These are phyloP conservation scores for Zopfia rhizophila DNA, from an alignment of 2,329 filamentous ascomycete genomes.

Conservation along the genomic window DNA sequence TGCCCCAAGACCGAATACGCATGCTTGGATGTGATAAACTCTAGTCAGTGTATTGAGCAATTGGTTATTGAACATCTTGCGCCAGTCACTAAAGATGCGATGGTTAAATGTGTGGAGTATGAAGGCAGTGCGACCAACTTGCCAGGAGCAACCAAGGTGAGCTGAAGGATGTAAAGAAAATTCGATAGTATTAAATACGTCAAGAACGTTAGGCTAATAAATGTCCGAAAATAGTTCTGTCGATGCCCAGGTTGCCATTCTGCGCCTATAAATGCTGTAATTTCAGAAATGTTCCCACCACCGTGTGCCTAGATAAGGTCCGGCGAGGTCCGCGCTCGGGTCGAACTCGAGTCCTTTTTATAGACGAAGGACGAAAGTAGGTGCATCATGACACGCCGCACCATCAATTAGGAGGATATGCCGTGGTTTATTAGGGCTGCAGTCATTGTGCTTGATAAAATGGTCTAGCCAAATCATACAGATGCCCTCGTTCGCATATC, in stretches of 20 bases:
- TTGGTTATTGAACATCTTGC: constrained; percentile 24
- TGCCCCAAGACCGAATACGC: constrained; percentile 37
- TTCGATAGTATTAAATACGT: background rate
- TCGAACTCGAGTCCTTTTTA: too few species aligned
- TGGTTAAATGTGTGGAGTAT: constrained; percentile 33
- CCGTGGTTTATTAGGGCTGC: too few species aligned
- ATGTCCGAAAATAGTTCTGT: constrained; percentile 24
- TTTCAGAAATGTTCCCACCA: constrained; percentile 28
- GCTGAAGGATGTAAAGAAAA: constrained; percentile 4
- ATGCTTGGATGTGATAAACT: constrained; percentile 36
- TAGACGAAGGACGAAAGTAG: too few species aligned
- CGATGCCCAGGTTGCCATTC: constrained; percentile 36
- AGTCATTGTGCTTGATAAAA: too few species aligned
- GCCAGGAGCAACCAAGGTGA: constrained; percentile 33
- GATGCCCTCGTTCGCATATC: too few species aligned
- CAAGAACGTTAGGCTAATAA: constrained; percentile 10
- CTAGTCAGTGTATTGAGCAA: constrained; percentile 33
- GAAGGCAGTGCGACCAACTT: constrained; percentile 26
- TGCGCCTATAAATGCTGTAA: constrained; percentile 27
- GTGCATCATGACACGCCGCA: too few species aligned
- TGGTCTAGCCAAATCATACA: too few species aligned
- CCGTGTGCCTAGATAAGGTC: too few species aligned
- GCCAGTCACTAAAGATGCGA: constrained; percentile 25
- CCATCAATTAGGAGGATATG: too few species aligned
- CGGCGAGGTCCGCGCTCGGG: too few species aligned